Evolutionary conservation across 495 filamentous ascomycete genomes (phyloP), one percentile per base, ranked within the genome.

Genomic region (Penicillium turbatum): DNA sequence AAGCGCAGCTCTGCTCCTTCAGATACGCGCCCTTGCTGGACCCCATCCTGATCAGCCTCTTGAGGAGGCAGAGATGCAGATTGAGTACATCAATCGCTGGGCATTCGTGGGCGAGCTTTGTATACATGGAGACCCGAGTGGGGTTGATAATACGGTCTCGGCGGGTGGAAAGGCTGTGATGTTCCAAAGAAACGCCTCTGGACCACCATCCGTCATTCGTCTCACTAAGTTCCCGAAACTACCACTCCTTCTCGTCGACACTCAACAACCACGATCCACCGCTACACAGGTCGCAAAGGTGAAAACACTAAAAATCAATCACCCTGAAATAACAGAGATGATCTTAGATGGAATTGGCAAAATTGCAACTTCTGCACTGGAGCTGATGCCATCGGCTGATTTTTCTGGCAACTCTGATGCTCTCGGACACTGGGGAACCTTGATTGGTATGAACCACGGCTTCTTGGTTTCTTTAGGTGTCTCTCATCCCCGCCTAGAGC

Each of bases 71-170:
- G 84, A 86, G 34, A 66, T 86, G 29, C 92, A 97, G 65, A 76
- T 96, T 16, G 90, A 97, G 72, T 83, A 90, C 52, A 95, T 98
- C 62, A 98, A 98, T 65, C 83, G 86, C 47, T 98, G 93, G 93
- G 92, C 93, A 0, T 96, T 95, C 66, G 93, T 97, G 1, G 90
- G 88, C 21, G 93, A 98, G 72, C 85, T 97, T 79, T 92, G 89
- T 63, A 96, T 96, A 40, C 93, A 98, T 68, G 92, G 91, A 16
- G 96, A 95, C 65, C 92, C 93, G 6, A 93, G 88, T 10, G 93
- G 93, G 0, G 88, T 98, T 44, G 93, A 98, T 75, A 97, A 98
- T 69, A 97, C 93, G 13, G 92, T 98, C 40, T 75, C 92, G 35
- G 86, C 89, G 8, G 84, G 89, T 57, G 93, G 93, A 47, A 96